phyloP scores from a whole-genome alignment of 768 basidiomycete genomes.

The Hygrophorus russula region DNA sequence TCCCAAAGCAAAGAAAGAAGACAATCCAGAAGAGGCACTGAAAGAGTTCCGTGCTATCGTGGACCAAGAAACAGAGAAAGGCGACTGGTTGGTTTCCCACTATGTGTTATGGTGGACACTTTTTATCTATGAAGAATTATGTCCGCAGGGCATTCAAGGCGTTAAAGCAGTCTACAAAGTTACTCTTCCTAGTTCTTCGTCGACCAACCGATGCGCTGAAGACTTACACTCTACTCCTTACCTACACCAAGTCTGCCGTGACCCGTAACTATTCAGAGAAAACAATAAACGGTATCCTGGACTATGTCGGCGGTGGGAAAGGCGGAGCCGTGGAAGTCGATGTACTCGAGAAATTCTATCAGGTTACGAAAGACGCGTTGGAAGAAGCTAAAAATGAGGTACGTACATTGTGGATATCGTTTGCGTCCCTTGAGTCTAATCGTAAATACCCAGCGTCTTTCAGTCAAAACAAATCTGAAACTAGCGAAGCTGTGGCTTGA shows the following conservation, averaged over 20 bases:
- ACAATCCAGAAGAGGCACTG: conserved; percentile 83
- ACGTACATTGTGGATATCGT: background rate
- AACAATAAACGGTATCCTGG: conserved; percentile 95
- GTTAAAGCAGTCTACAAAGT: conserved; percentile 92
- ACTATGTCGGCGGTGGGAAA: conserved; percentile 91
- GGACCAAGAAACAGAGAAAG: conserved; percentile 82
- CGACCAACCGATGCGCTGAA: conserved; percentile 77
- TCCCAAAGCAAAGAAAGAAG: conserved; percentile 76
- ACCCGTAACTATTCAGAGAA: conserved; percentile 97
- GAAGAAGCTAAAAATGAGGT: conserved; percentile 97
- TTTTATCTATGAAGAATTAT: background rate
- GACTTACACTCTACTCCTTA: conserved; percentile 78
- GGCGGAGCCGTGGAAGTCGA: conserved; percentile 72
- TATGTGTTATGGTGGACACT: background rate
- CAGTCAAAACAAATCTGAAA: conserved; percentile 93
- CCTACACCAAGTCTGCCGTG: conserved; percentile 92
- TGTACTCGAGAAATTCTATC: conserved; percentile 90
- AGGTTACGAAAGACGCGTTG: conserved; percentile 80
- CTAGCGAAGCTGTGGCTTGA: conserved; percentile 97
- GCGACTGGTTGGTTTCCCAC: conserved; percentile 65
- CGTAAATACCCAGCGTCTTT: conserved; percentile 53
- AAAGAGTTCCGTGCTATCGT: conserved; percentile 86
- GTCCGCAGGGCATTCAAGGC: conserved; percentile 91
- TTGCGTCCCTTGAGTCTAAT: background rate
- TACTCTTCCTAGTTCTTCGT: conserved; percentile 71